Percentiles rank a stretch among this genome's conserved stretches.
Conservation (phyloP, 768 basidiomycete species). For the Macrolepiota albuminosa region DNA sequence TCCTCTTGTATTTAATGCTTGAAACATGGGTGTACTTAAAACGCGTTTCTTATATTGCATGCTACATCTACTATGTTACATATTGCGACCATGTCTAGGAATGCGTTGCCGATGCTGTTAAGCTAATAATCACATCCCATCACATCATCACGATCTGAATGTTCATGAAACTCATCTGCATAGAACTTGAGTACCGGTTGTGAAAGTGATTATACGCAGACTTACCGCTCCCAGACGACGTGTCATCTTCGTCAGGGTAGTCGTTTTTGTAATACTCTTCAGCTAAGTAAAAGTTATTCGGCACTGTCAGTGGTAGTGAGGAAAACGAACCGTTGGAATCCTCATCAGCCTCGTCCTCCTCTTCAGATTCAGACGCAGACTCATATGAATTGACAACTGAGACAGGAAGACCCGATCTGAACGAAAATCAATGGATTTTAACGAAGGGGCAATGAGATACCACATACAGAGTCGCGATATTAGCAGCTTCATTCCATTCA, state of each 20-base stretch:
- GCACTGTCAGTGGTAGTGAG: neutral
- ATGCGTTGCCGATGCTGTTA: neutral
- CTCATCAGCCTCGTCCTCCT: slow-evolving; percentile 75
- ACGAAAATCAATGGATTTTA: neutral
- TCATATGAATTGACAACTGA: slow-evolving; percentile 51
- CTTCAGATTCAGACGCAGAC: slow-evolving; percentile 59
- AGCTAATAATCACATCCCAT: slow-evolving; percentile 23
- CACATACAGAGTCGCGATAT: slow-evolving; percentile 62
- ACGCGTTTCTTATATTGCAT: neutral
- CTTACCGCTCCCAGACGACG: slow-evolving; percentile 34
- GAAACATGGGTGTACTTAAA: neutral
- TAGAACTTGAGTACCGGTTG: neutral
- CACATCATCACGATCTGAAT: slow-evolving; percentile 44
- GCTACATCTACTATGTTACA: slow-evolving; percentile 3
- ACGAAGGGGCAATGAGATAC: slow-evolving; percentile 1
- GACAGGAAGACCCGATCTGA: slow-evolving; percentile 62
- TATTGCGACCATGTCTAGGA: neutral
- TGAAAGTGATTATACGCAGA: slow-evolving; percentile 3
- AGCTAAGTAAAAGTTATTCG: slow-evolving; percentile 32
- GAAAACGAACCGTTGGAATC: slow-evolving; percentile 68
- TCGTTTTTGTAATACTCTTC: slow-evolving; percentile 86
- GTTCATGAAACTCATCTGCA: slow-evolving; percentile 55
- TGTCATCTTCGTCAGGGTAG: slow-evolving; percentile 60
- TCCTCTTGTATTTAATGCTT: neutral
- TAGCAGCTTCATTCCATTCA: slow-evolving; percentile 54